Conservation (phyloP, 768 basidiomycete species). For the Asterophora lycoperdoides region DNA sequence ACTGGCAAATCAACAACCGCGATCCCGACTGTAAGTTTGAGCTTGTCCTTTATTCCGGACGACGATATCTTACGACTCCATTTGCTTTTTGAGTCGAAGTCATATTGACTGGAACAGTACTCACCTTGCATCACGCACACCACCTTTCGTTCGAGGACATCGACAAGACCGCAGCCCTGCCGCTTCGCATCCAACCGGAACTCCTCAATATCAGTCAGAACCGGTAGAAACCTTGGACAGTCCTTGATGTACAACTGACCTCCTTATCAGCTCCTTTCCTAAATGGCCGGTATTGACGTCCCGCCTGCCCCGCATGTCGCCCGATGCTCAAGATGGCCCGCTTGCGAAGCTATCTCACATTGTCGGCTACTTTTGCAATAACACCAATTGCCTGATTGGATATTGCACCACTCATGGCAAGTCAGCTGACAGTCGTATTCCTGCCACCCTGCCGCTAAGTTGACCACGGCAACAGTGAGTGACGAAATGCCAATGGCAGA, state of each 20-base stretch:
- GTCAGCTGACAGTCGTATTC: slow-evolving; percentile 7
- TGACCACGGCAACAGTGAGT: slow-evolving; percentile 19
- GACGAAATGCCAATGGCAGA: slow-evolving; percentile 26
- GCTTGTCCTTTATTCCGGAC: background rate
- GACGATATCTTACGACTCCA: background rate
- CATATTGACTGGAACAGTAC: slow-evolving; percentile 45
- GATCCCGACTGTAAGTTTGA: slow-evolving; percentile 36
- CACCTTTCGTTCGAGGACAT: slow-evolving; percentile 40
- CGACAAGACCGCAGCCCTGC: slow-evolving; percentile 46
- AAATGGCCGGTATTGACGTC: slow-evolving; percentile 22
- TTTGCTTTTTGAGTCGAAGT: slow-evolving; percentile 36
- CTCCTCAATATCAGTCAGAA: slow-evolving; percentile 20
- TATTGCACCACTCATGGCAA: slow-evolving; percentile 50
- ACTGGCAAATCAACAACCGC: slow-evolving; percentile 41
- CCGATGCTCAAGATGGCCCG: slow-evolving; percentile 10
- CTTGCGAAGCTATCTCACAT: slow-evolving; percentile 27
- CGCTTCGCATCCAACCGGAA: slow-evolving; percentile 30
- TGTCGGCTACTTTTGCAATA: slow-evolving; percentile 47
- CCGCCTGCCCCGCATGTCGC: slow-evolving; percentile 4
- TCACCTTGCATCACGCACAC: slow-evolving; percentile 36
- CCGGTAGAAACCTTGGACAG: slow-evolving; percentile 11
- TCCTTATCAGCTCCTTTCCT: slow-evolving; percentile 28
- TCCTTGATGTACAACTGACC: background rate
- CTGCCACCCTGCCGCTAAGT: background rate
- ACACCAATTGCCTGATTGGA: slow-evolving; percentile 44